These are phyloP conservation scores for Hypericum perforatum DNA, from an alignment of 345 rosid species.

Conservation along the genomic window DNA sequence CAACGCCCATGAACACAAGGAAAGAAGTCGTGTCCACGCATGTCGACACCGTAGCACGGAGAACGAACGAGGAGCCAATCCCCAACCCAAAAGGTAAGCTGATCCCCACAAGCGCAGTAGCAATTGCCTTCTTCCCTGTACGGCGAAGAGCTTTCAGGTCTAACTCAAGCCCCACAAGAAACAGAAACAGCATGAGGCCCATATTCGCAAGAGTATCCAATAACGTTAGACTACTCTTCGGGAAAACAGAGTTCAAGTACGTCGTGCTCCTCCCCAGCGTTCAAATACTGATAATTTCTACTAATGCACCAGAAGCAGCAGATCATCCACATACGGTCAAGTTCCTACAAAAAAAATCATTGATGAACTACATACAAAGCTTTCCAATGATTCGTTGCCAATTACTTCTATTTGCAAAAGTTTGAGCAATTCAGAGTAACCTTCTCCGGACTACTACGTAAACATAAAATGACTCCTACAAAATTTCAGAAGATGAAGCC, in stretches of 20 bases:
- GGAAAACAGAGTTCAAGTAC: conserved; percentile 41
- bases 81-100: conserved; percentile 51
- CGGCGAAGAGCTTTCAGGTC: conserved; percentile 42
- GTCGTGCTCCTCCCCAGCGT: conserved; percentile 47
- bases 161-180: conserved; percentile 62
- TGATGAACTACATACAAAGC: too few relatives aligned
- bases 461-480: too few relatives aligned
- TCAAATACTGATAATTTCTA: too few relatives aligned
- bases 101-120: conserved; percentile 64
- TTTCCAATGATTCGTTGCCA: too few relatives aligned
- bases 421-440: too few relatives aligned
- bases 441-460: too few relatives aligned
- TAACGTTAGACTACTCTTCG: conserved; percentile 47
- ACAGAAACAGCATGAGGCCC: conserved; percentile 71
- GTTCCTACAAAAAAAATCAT: too few relatives aligned
- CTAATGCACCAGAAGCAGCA: too few relatives aligned
- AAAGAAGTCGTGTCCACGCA: conserved; percentile 37
- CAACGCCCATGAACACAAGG: conserved; percentile 81
- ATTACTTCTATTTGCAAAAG: too few relatives aligned
- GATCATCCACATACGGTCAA: too few relatives aligned
- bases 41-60: conserved; percentile 30
- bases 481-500: too few relatives aligned
- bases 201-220: conserved; percentile 69
- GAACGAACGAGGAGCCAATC: conserved; percentile 48
- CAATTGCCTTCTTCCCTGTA: conserved; percentile 45